Evolutionary conservation across 768 basidiomycete species (phyloP).

Genomic region (Cyathus striatus): DNA sequence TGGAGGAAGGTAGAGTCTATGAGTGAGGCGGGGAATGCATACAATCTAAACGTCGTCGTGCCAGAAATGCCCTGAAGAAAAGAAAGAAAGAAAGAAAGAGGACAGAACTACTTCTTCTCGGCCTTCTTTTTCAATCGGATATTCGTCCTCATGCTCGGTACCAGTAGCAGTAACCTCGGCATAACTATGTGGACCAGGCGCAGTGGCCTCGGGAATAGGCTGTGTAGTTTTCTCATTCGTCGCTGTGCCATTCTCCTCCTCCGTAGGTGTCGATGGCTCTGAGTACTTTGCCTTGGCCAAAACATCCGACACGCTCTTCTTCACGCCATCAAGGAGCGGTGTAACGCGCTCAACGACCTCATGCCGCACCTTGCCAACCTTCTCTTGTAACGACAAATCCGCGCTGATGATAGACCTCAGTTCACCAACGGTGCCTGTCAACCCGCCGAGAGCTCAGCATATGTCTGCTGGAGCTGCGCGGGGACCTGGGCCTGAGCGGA

Average conservation of each 20-base stretch:
- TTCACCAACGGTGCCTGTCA: constrained; percentile 45
- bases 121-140: too few species aligned
- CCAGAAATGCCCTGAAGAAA: too few species aligned
- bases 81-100: too few species aligned
- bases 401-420: constrained; percentile 46
- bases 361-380: constrained; percentile 47
- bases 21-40: too few species aligned
- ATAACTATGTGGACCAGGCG: neutral
- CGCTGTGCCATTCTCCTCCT: neutral
- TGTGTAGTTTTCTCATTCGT: neutral
- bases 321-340: constrained; percentile 53
- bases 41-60: too few species aligned
- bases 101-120: too few species aligned
- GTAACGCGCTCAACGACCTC: constrained; percentile 58
- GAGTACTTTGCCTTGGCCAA: too few species aligned
- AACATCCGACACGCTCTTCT: constrained; percentile 35
- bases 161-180: too few species aligned
- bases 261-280: neutral
- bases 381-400: constrained; percentile 57
- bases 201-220: neutral
- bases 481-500: constrained; percentile 42
- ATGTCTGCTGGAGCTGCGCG: constrained; percentile 54
- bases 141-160: too few species aligned
- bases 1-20: too few species aligned
- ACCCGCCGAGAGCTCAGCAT: constrained; percentile 42